These are phyloP conservation scores for Byssoonygena ceratinophila DNA, from an alignment of 2,329 filamentous ascomycete species.

Conservation along the genomic window DNA sequence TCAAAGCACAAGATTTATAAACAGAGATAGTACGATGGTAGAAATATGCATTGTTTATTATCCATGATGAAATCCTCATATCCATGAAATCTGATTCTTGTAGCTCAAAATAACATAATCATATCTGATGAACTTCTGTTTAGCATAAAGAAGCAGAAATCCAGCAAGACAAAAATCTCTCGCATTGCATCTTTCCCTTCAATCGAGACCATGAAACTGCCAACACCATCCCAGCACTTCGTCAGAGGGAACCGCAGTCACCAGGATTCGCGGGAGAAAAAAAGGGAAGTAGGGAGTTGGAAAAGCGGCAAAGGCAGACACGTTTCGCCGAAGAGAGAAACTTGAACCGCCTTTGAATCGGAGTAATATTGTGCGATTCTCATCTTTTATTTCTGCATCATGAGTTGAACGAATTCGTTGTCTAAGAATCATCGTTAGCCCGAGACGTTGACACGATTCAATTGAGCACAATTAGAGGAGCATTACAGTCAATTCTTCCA, in stretches of 20 bases:
- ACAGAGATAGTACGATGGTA: background rate
- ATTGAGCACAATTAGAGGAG: constrained; percentile 32
- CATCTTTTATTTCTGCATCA: constrained; percentile 79
- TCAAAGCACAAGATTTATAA: too few species aligned
- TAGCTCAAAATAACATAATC: constrained; percentile 4
- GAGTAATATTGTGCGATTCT: background rate
- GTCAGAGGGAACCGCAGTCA: background rate
- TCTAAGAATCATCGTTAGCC: constrained; percentile 41
- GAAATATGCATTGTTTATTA: background rate
- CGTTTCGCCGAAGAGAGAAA: background rate
- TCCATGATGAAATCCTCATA: background rate
- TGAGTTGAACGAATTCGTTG: constrained; percentile 87
- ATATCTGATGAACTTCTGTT: constrained; percentile 1
- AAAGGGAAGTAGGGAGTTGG: background rate
- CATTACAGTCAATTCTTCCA: constrained; percentile 81
- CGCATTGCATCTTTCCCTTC: constrained; percentile 2
- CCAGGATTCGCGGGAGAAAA: background rate
- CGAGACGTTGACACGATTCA: background rate
- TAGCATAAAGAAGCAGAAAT: background rate
- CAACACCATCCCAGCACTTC: background rate
- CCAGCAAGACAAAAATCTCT: constrained; percentile 4
- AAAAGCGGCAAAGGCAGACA: background rate
- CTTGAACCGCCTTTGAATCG: background rate
- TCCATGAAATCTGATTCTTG: constrained; percentile 9
- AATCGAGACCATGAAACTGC: background rate